Percentiles rank a stretch among this genome's conserved stretches.
Conservation (phyloP, 768 basidiomycete species). For the Naganishia friedmannii region DNA sequence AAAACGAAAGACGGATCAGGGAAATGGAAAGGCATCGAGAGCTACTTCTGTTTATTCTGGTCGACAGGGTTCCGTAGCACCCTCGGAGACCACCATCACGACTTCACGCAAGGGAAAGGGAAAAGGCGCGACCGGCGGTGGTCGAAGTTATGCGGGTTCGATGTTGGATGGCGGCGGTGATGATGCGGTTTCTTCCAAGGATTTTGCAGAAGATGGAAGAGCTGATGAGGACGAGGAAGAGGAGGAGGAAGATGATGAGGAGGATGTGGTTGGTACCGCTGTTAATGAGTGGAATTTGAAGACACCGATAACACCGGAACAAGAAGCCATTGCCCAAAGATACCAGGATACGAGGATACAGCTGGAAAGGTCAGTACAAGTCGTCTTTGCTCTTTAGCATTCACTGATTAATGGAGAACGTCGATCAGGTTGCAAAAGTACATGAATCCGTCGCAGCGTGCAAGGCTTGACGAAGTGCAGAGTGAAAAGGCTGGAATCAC, state of each 20-base stretch:
- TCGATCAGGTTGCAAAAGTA: slow-evolving; percentile 6
- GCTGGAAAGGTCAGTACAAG: slow-evolving; percentile 5
- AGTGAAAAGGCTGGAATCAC: slow-evolving; percentile 23
- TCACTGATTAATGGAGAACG: too few relatives aligned
- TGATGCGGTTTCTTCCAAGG: slow-evolving; percentile 2
- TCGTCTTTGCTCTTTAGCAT: not conserved
- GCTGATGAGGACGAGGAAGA: slow-evolving; percentile 13
- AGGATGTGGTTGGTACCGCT: not conserved
- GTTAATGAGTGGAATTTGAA: slow-evolving; percentile 19
- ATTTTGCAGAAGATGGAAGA: slow-evolving; percentile 9
- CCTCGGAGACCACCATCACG: slow-evolving; percentile 2
- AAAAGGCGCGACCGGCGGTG: not conserved
- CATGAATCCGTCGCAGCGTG: slow-evolving; percentile 11
- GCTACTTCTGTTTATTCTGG: slow-evolving; percentile 19
- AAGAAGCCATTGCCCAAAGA: slow-evolving; percentile 20
- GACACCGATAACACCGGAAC: slow-evolving; percentile 17
- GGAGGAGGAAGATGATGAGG: slow-evolving; percentile 16
- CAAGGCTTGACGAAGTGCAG: slow-evolving; percentile 14
- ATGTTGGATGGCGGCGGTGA: slow-evolving; percentile 8
- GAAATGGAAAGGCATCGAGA: slow-evolving; percentile 2
- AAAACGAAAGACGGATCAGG: not conserved
- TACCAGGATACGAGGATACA: slow-evolving; percentile 17
- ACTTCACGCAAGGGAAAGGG: slow-evolving; percentile 5
- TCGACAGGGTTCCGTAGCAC: slow-evolving; percentile 9
- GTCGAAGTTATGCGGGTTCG: slow-evolving; percentile 15